phyloP scores from a whole-genome alignment of 2,329 filamentous ascomycete genomes.

The Hypocrella siamensis region DNA sequence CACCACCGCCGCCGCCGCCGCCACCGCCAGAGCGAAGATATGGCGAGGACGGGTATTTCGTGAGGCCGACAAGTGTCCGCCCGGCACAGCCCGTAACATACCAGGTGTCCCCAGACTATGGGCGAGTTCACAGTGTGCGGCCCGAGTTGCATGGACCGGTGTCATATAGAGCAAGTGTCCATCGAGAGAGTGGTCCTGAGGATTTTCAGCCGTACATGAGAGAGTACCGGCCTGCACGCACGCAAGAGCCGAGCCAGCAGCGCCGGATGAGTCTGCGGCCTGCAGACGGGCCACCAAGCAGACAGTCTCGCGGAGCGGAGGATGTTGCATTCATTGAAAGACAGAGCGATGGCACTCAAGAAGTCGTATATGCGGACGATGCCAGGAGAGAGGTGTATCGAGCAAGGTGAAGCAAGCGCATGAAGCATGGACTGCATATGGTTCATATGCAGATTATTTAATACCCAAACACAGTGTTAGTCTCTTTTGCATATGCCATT shows the following conservation, averaged over 20 bases:
- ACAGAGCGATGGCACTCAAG: slow-evolving; percentile 23
- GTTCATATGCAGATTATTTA: no score
- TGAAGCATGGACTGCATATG: no score
- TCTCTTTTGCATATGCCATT: no score
- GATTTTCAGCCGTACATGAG: slow-evolving; percentile 16
- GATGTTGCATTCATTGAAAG: slow-evolving; percentile 29
- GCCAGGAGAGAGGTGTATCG: slow-evolving; percentile 20
- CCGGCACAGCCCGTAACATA: slow-evolving; percentile 31
- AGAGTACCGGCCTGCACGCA: slow-evolving; percentile 14
- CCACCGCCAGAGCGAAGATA: slow-evolving; percentile 22
- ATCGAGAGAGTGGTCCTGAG: slow-evolving; percentile 13
- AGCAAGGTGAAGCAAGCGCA: neutral
- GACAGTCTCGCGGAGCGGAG: slow-evolving; percentile 12
- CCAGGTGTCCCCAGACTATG: slow-evolving; percentile 24
- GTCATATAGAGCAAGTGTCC: slow-evolving; percentile 13
- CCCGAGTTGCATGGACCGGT: slow-evolving; percentile 15
- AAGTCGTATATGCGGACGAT: slow-evolving; percentile 30
- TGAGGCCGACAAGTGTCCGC: slow-evolving; percentile 41
- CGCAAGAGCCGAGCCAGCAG: slow-evolving; percentile 7
- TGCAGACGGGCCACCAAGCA: slow-evolving; percentile 18
- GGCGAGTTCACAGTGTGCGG: slow-evolving; percentile 26
- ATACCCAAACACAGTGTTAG: no score
- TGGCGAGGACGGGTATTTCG: slow-evolving; percentile 31
- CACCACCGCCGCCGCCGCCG: no score
- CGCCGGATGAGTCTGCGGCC: slow-evolving; percentile 25